These are phyloP conservation scores for Fusarium sulawesiense DNA, from an alignment of 2,329 filamentous ascomycete species.

Conservation along the genomic window DNA sequence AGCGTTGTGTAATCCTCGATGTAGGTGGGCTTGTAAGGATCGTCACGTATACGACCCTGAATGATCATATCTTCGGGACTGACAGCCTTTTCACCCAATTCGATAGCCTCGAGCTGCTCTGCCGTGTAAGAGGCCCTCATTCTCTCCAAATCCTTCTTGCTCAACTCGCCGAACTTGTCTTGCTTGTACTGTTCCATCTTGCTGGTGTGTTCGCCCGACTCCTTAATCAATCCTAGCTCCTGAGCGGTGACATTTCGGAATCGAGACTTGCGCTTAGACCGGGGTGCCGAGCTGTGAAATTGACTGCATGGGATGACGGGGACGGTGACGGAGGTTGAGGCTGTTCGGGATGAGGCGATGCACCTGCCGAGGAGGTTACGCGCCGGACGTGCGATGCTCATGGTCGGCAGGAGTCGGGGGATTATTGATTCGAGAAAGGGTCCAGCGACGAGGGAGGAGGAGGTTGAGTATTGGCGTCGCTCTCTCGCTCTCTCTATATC, in stretches of 20 bases:
- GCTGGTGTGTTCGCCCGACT: constrained; percentile 44
- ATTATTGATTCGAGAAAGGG: constrained; percentile 2
- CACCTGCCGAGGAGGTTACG: constrained; percentile 65
- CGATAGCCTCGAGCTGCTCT: constrained; percentile 83
- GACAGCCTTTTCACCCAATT: constrained; percentile 82
- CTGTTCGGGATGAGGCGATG: constrained; percentile 52
- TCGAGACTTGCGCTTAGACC: constrained; percentile 60
- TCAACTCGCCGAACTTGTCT: constrained; percentile 71
- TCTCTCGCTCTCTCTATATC: constrained; percentile 16
- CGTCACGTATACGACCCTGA: constrained; percentile 77
- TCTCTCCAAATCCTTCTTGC: constrained; percentile 69
- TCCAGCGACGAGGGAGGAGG: not conserved
- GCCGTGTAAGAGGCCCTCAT: constrained; percentile 79
- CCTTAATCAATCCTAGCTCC: constrained; percentile 62
- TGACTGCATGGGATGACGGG: constrained; percentile 52
- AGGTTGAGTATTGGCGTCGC: constrained; percentile 21
- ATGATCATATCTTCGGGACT: constrained; percentile 77
- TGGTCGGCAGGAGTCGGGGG: constrained; percentile 51
- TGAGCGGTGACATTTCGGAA: constrained; percentile 66
- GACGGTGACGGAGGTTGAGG: constrained; percentile 29
- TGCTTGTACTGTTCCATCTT: constrained; percentile 59
- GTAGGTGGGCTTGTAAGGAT: constrained; percentile 79
- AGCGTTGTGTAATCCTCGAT: constrained; percentile 85
- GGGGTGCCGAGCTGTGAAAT: constrained; percentile 65
- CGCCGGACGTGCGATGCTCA: constrained; percentile 67